phyloP scores from a whole-genome alignment of 176 grass and related monocot species.

The Chrysopogon serrulatus region DNA sequence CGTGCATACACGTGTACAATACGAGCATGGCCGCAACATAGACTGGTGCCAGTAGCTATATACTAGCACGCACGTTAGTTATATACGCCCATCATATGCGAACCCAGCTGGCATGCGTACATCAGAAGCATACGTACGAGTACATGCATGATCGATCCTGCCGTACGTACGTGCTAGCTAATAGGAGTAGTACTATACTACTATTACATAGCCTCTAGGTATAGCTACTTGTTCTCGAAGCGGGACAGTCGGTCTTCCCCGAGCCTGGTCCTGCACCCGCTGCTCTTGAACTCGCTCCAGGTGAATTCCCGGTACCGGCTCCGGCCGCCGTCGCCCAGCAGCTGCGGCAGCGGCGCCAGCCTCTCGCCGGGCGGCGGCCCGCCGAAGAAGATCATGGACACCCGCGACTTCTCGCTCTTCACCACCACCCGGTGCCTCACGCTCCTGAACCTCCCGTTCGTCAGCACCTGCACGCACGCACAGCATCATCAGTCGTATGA shows the following conservation, averaged over 20 bases:
- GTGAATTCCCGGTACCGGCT: conserved; percentile 93
- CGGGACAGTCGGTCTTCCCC: conserved; percentile 60
- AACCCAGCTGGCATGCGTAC: too few relatives aligned
- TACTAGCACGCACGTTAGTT: too few relatives aligned
- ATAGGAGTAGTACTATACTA: too few relatives aligned
- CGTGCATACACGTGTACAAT: too few relatives aligned
- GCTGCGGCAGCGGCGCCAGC: conserved; percentile 56
- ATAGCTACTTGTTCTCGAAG: conserved; percentile 51
- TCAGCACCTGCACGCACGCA: conserved; percentile 48
- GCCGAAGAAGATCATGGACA: conserved; percentile 84
- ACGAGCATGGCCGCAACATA: too few relatives aligned
- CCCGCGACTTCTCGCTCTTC: conserved; percentile 53
- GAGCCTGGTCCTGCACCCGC: conserved; percentile 49
- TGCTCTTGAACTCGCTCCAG: conserved; percentile 84
- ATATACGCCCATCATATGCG: too few relatives aligned
- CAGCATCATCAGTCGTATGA: not conserved
- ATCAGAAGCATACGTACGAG: too few relatives aligned
- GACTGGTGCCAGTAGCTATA: too few relatives aligned
- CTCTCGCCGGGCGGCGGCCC: conserved; percentile 49
- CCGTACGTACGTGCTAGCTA: too few relatives aligned
- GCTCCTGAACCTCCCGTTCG: conserved; percentile 94
- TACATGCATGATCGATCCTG: not conserved
- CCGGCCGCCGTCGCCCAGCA: conserved; percentile 52
- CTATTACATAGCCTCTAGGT: not conserved
- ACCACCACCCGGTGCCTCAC: conserved; percentile 89